A percentile compares a stretch with the other conserved stretches of the same genome.
Conservation (phyloP, 305 asterid genomes). For the Fraxinus nigra region DNA sequence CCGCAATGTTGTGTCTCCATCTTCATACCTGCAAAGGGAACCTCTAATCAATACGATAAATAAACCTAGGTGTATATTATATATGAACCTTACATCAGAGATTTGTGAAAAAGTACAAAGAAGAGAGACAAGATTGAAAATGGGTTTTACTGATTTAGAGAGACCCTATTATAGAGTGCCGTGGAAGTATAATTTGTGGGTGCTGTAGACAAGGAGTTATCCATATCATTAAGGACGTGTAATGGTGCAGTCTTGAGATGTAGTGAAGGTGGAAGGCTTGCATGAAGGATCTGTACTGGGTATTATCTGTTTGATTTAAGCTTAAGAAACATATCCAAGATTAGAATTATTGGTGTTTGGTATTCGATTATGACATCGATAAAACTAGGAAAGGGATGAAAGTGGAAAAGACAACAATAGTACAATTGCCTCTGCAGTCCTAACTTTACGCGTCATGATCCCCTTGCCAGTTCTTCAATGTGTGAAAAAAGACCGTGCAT, state of each 20-base stretch:
- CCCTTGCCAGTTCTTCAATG: neutral
- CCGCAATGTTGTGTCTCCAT: slow-evolving; percentile 76
- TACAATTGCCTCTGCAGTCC: too few relatives aligned
- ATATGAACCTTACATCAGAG: neutral
- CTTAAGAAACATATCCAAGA: neutral
- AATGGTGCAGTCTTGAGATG: neutral
- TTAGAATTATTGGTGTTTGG: neutral
- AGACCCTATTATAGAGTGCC: neutral
- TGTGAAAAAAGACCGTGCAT: neutral
- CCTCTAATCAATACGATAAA: neutral
- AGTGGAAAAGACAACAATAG: neutral
- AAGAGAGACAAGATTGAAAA: neutral
- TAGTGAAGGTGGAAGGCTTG: neutral
- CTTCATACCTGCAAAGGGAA: slow-evolving; percentile 68
- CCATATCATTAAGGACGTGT: neutral
- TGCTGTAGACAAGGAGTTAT: neutral
- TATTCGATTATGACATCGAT: neutral
- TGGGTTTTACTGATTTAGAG: neutral
- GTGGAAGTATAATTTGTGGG: neutral
- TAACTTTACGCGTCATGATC: too few relatives aligned
- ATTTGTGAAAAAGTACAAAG: neutral
- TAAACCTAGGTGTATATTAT: neutral
- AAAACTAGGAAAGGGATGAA: neutral
- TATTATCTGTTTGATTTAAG: neutral
- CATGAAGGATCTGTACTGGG: neutral